Evolutionary conservation across 768 basidiomycete genomes (phyloP).

Genomic region (Termitomyces bulborhizus): DNA sequence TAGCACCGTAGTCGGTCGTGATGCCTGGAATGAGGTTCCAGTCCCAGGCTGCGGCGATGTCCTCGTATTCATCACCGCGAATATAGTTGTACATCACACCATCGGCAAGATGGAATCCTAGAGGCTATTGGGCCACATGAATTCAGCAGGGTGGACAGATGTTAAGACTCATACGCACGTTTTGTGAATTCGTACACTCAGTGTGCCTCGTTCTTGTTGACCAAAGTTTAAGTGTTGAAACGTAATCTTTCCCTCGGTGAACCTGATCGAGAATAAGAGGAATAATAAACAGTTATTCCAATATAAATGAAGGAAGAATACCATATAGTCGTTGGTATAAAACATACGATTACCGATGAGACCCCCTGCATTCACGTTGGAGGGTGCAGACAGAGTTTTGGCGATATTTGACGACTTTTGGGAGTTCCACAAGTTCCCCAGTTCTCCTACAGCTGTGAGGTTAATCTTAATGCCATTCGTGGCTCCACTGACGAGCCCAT

Average conservation of each 20-base stretch:
- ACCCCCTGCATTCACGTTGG: slow-evolving; percentile 48
- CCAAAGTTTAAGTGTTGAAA: slow-evolving; percentile 59
- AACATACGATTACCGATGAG: slow-evolving; percentile 59
- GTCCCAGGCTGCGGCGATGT: slow-evolving; percentile 69
- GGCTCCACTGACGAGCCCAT: slow-evolving; percentile 32
- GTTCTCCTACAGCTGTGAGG: slow-evolving; percentile 26
- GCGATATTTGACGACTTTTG: slow-evolving; percentile 30
- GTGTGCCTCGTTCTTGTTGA: slow-evolving; percentile 54
- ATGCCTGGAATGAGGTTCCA: slow-evolving; percentile 75
- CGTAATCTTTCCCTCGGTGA: slow-evolving; percentile 53
- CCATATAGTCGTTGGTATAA: slow-evolving; percentile 67
- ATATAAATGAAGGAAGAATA: slow-evolving; percentile 13
- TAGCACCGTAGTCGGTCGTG: slow-evolving; percentile 58
- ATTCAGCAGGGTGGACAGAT: not conserved
- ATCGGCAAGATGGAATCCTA: slow-evolving; percentile 70
- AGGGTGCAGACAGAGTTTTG: slow-evolving; percentile 27
- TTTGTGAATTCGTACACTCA: slow-evolving; percentile 61
- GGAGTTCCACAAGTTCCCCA: slow-evolving; percentile 15
- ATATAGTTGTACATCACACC: slow-evolving; percentile 61
- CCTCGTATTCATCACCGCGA: slow-evolving; percentile 64
- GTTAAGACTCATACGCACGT: slow-evolving; percentile 27
- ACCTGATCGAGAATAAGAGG: slow-evolving; percentile 31
- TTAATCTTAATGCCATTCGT: slow-evolving; percentile 54
- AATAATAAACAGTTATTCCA: not conserved
- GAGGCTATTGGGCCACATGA: slow-evolving; percentile 28